phyloP scores from a whole-genome alignment of 306 rosid genomes.

The Quercus parvula region DNA sequence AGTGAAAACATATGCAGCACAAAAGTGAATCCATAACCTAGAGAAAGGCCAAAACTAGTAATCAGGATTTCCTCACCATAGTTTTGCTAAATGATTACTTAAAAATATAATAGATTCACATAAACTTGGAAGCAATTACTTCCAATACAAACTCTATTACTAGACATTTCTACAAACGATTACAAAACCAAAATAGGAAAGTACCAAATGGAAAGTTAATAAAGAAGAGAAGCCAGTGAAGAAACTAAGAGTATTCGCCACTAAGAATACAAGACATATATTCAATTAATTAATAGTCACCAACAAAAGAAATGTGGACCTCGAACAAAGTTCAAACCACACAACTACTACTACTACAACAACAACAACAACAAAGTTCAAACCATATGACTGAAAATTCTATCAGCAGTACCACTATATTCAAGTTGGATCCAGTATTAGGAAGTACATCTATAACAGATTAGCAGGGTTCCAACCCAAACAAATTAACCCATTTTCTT shows the following conservation, averaged over 20 bases:
- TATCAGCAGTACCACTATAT: background rate
- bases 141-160: background rate
- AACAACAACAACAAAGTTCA: background rate
- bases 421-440: background rate
- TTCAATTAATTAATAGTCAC: background rate
- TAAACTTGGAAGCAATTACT: background rate
- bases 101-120: conserved; percentile 5
- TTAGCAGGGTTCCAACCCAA: background rate
- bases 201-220: background rate
- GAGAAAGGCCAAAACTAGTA: conserved; percentile 28
- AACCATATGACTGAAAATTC: background rate
- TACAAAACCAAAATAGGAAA: background rate
- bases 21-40: conserved; percentile 89
- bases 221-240: background rate
- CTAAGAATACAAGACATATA: background rate
- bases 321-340: background rate
- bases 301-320: background rate
- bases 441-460: background rate
- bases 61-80: conserved; percentile 34
- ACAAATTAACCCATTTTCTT: background rate
- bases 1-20: conserved; percentile 72
- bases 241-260: background rate
- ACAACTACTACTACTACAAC: too few species aligned
- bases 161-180: background rate
- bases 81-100: conserved; percentile 5